phyloP scores from a whole-genome alignment of 352 stramenopile genomes.

The Globisporangium takayamanum region DNA sequence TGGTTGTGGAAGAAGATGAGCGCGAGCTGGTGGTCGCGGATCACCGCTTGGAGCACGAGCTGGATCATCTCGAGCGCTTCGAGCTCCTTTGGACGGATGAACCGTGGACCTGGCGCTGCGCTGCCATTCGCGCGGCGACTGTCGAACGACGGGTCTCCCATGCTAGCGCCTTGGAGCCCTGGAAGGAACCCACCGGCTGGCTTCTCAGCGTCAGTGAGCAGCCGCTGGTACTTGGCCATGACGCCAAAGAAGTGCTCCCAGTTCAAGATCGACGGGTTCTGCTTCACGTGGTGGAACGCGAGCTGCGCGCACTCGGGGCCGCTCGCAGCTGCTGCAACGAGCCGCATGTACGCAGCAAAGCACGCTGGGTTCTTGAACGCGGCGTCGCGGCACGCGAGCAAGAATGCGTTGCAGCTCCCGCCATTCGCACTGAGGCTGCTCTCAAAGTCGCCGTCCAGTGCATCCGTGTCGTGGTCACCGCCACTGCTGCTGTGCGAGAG shows the following conservation, averaged over 20 bases:
- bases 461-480: conserved; percentile 22
- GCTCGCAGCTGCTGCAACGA: conserved; percentile 59
- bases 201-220: conserved; percentile 70
- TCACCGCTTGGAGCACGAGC: conserved; percentile 68
- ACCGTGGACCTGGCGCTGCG: conserved; percentile 39
- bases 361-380: conserved; percentile 73
- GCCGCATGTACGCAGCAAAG: conserved; percentile 63
- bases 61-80: conserved; percentile 80
- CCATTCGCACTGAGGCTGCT: conserved; percentile 18
- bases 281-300: conserved; percentile 84
- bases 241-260: conserved; percentile 84
- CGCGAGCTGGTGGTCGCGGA: conserved; percentile 63
- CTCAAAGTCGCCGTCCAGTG: conserved; percentile 25
- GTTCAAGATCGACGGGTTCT: conserved; percentile 68
- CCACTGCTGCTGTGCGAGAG: not conserved
- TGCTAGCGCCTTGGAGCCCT: conserved; percentile 10
- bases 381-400: conserved; percentile 62
- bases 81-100: conserved; percentile 78
- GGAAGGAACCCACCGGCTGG: conserved; percentile 30
- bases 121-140: conserved; percentile 7
- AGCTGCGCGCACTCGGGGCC: conserved; percentile 65
- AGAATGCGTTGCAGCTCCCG: conserved; percentile 53
- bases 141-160: conserved; percentile 8
- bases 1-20: conserved; percentile 86
- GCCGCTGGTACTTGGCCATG: conserved; percentile 79